Percentiles rank a stretch among this genome's conserved stretches.
phyloP scores from a whole-genome alignment of 2,329 filamentous ascomycete genomes.

The Pseudomassariella vexata region DNA sequence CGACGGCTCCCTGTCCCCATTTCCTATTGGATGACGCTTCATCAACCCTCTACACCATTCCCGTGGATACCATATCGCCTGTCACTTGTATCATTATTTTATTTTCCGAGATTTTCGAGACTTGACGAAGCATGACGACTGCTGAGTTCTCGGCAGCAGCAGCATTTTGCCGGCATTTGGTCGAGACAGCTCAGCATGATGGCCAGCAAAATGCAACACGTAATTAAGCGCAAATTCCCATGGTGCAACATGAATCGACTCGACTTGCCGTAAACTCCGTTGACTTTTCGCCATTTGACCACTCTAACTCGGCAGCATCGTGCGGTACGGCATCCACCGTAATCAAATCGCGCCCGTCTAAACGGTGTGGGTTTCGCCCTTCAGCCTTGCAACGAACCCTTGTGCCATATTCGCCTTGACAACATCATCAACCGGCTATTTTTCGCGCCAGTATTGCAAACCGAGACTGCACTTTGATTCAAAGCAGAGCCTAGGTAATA shows the following conservation, averaged over 20 bases:
- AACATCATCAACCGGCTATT: slow-evolving; percentile 64
- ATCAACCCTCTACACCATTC: slow-evolving; percentile 17
- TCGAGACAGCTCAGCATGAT: slow-evolving; percentile 26
- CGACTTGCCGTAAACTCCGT: slow-evolving; percentile 27
- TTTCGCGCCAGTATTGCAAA: too few species aligned
- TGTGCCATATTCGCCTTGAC: slow-evolving; percentile 73
- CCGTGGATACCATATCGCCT: slow-evolving; percentile 24
- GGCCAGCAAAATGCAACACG: slow-evolving; percentile 29
- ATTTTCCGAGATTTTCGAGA: slow-evolving; percentile 25
- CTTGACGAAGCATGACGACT: slow-evolving; percentile 28
- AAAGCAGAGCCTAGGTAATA: too few species aligned
- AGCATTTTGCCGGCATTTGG: slow-evolving; percentile 23
- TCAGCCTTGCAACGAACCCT: slow-evolving; percentile 48
- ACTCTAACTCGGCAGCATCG: slow-evolving; percentile 18
- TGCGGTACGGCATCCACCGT: slow-evolving; percentile 14
- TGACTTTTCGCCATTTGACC: slow-evolving; percentile 14
- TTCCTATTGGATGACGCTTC: slow-evolving; percentile 19
- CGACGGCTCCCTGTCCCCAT: slow-evolving; percentile 3
- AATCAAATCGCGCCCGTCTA: slow-evolving; percentile 10
- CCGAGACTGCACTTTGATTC: too few species aligned
- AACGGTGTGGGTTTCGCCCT: neutral
- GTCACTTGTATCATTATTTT: slow-evolving; percentile 31
- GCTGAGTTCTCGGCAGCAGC: slow-evolving; percentile 19
- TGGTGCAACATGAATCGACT: slow-evolving; percentile 29
- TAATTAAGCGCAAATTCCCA: slow-evolving; percentile 32